Base-by-base conservation (phyloP, 1,284 basidiomycete species). In the Neotropicomus parvogracilis region DNA sequence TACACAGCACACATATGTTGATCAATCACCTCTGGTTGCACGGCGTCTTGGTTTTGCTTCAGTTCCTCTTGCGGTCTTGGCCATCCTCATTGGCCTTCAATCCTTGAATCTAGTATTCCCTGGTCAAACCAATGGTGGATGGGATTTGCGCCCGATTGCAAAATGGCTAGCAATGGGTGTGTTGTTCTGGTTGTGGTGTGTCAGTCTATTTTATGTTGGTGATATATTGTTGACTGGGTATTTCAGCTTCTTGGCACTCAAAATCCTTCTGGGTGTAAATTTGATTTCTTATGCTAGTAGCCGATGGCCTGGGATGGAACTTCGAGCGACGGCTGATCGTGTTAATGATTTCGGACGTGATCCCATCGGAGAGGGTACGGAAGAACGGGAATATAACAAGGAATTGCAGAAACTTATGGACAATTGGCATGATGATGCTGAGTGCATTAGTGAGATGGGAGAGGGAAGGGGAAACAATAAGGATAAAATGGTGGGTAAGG, bases 1-100 rank as follows among this genome's bases (percentile, higher is more conserved):
- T 43, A 48, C 34, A 44, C 31, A 89, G 80, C 88, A 95, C 68
- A 77, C 90, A 0, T 93, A 97, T 54, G 91, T 97, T 17, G 95
- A 99, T 65, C 94, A 97, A 65, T 94, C 94, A 3, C 95, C 95
- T 2, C 79, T 95, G 10, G 93, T 98, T 27, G 90, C 93, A 0
- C 87, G 95, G 2, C 82, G 97, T 9, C 78, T 99, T 3, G 97
- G 97, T 11, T 97, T 99, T 62, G 88, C 95, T 1, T 85, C 94
- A 0, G 75, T 99, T 16, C 97, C 97, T 0, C 78, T 99, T 1
- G 91, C 93, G 0, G 93, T 93, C 21, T 77, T 99, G 9, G 85
- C 88, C n/a, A 81, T 97, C 50, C 80, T 97, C 26, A 84, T 99
- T 28, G 83, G 86, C 28, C 79, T 84, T 6, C 95, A 98, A 64